These are phyloP conservation scores for Leccinum rimulosum DNA, from an alignment of 768 basidiomycete genomes.

Conservation along the genomic window DNA sequence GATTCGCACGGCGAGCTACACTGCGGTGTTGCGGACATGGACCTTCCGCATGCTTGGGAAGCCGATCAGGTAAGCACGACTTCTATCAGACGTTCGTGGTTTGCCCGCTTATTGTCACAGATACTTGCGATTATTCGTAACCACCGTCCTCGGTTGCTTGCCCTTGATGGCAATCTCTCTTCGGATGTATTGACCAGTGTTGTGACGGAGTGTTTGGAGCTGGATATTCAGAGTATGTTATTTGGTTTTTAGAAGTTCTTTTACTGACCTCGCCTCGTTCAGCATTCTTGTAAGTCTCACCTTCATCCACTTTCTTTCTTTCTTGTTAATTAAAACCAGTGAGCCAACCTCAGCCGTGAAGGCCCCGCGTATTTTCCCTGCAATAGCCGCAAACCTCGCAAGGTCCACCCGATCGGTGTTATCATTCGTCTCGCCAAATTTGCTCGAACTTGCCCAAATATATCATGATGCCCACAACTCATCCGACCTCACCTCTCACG, in stretches of 20 bases:
- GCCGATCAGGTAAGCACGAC: constrained; percentile 40
- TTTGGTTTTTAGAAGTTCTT: background rate
- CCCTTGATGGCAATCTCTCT: constrained; percentile 75
- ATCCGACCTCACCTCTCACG: constrained; percentile 49
- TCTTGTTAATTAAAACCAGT: constrained; percentile 37
- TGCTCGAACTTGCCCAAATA: constrained; percentile 68
- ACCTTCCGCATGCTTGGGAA: constrained; percentile 52
- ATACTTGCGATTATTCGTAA: constrained; percentile 46
- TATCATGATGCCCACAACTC: constrained; percentile 49
- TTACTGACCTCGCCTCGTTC: constrained; percentile 5
- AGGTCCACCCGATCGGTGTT: constrained; percentile 44
- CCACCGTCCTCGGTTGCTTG: constrained; percentile 57
- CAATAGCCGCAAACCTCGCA: constrained; percentile 44
- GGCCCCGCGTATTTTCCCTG: constrained; percentile 65
- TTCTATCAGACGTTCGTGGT: background rate
- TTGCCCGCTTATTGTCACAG: constrained; percentile 34
- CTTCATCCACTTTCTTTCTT: background rate
- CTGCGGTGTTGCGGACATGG: constrained; percentile 94
- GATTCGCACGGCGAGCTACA: constrained; percentile 68
- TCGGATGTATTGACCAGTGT: constrained; percentile 49
- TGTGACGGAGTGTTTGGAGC: constrained; percentile 47
- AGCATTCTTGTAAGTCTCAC: constrained; percentile 72
- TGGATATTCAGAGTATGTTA: constrained; percentile 53
- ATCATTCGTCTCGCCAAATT: constrained; percentile 80
- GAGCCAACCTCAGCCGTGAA: constrained; percentile 95